A percentile compares a stretch with the other conserved stretches of the same genome.
These are phyloP conservation scores for Blastobotrys ciferrii DNA, from an alignment of 1,139 yeast genomes.

Conservation along the genomic window DNA sequence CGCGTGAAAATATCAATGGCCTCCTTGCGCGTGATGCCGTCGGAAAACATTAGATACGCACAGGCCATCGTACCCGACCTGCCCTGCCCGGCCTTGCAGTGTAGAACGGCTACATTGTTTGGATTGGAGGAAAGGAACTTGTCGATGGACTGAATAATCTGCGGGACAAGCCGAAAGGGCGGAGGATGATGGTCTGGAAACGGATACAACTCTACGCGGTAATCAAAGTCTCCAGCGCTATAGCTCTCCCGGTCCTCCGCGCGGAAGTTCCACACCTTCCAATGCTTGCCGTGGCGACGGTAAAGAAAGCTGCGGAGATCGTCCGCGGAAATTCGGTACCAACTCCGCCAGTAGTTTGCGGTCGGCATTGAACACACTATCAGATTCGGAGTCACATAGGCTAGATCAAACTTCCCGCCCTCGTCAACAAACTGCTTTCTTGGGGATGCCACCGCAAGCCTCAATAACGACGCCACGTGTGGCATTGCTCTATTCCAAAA, in stretches of 20 bases:
- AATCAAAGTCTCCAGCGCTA: conserved; percentile 36
- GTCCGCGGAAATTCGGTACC: conserved; percentile 55
- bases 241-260: conserved; percentile 56
- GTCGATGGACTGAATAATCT: conserved; percentile 48
- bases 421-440: conserved; percentile 27
- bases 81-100: conserved; percentile 92
- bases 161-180: conserved; percentile 50
- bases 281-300: conserved; percentile 49
- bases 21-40: conserved; percentile 39
- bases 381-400: conserved; percentile 59
- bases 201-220: conserved; percentile 46
- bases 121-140: conserved; percentile 39
- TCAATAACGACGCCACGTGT: conserved; percentile 24
- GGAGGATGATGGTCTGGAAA: conserved; percentile 83
- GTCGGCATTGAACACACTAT: conserved; percentile 78
- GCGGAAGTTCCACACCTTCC: conserved; percentile 76
- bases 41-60: conserved; percentile 60
- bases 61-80: conserved; percentile 77
- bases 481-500: conserved; percentile 1
- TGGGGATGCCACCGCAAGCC: conserved; percentile 28
- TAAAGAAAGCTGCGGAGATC: conserved; percentile 54
- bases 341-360: conserved; percentile 41
- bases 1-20: conserved; percentile 55
- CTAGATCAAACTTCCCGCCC: conserved; percentile 48
- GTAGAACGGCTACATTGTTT: conserved; percentile 63